phyloP scores from a whole-genome alignment of 768 basidiomycete genomes.

The Tubosaeta brunneosetosa region DNA sequence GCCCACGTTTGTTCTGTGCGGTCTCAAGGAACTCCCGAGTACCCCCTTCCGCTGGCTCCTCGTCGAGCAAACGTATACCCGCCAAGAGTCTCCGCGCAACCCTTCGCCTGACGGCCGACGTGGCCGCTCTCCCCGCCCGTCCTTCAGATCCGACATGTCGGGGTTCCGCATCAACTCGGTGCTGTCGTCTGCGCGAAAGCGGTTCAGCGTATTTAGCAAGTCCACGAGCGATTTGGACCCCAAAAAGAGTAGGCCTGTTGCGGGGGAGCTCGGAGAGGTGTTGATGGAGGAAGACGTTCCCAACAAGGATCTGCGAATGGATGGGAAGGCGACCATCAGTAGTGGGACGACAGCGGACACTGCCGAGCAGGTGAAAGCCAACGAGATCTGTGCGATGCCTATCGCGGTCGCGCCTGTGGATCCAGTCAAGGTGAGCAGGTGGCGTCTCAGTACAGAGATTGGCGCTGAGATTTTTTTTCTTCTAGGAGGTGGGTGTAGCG shows the following conservation, averaged over 20 bases:
- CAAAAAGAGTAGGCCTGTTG: slow-evolving; percentile 36
- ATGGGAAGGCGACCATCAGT: slow-evolving; percentile 21
- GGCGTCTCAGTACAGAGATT: neutral
- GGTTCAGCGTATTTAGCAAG: slow-evolving; percentile 57
- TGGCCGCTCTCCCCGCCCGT: slow-evolving; percentile 41
- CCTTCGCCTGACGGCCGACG: slow-evolving; percentile 24
- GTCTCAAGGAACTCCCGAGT: slow-evolving; percentile 43
- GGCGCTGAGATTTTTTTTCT: slow-evolving; percentile 3
- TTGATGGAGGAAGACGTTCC: slow-evolving; percentile 49
- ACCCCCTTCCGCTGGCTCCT: slow-evolving; percentile 55
- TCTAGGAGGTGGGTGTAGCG: slow-evolving; percentile 1
- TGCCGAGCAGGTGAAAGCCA: slow-evolving; percentile 8
- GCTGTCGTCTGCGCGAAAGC: slow-evolving; percentile 50
- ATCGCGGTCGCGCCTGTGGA: neutral
- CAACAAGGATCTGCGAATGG: slow-evolving; percentile 29
- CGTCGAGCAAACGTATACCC: slow-evolving; percentile 56
- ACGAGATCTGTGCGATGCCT: slow-evolving; percentile 3
- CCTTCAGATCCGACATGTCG: slow-evolving; percentile 41
- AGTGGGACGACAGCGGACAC: slow-evolving; percentile 19
- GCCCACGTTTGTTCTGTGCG: slow-evolving; percentile 70
- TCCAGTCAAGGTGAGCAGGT: slow-evolving; percentile 12
- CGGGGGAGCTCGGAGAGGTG: slow-evolving; percentile 72
- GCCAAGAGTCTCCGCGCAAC: slow-evolving; percentile 28
- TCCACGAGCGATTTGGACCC: slow-evolving; percentile 16
- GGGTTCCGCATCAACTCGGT: slow-evolving; percentile 36